Evolutionary conservation across 768 basidiomycete species (phyloP).

Genomic region (Daedalea quercina): DNA sequence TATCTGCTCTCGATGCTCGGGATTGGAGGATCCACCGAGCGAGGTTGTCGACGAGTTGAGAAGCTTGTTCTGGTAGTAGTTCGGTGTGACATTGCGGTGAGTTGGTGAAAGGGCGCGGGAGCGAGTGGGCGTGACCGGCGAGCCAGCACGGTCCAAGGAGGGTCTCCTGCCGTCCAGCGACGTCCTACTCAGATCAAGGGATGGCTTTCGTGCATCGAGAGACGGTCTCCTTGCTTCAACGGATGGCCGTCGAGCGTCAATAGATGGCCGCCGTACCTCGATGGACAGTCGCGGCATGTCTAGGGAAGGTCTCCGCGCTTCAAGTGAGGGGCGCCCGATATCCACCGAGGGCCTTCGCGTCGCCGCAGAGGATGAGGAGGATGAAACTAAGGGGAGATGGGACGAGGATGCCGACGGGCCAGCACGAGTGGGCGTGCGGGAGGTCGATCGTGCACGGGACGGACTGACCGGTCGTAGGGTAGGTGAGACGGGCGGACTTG

Average conservation of each 20-base stretch:
- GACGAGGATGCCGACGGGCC: constrained; percentile 44
- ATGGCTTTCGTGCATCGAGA: constrained; percentile 31
- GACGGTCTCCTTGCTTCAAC: constrained; percentile 14
- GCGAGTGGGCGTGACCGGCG: constrained; percentile 37
- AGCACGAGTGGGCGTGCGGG: constrained; percentile 35
- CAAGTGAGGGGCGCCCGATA: constrained; percentile 8
- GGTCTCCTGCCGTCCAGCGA: constrained; percentile 30
- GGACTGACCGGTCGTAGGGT: constrained; percentile 35
- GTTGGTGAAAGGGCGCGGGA: constrained; percentile 27
- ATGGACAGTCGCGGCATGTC: constrained; percentile 11
- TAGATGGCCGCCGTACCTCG: constrained; percentile 28
- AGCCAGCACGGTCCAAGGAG: constrained; percentile 29
- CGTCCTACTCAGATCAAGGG: constrained; percentile 16
- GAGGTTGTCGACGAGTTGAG: constrained; percentile 57
- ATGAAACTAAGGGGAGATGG: constrained; percentile 37
- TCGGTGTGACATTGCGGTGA: constrained; percentile 22
- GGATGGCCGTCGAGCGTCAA: constrained; percentile 31
- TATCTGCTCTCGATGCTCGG: constrained; percentile 62
- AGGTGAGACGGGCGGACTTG: constrained; percentile 33
- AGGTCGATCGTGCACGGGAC: constrained; percentile 36
- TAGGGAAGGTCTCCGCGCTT: constrained; percentile 29
- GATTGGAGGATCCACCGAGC: constrained; percentile 37
- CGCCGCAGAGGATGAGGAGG: constrained; percentile 23
- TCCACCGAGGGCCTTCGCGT: constrained; percentile 27
- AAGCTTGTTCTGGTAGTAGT: constrained; percentile 46